Conservation (phyloP, 164 flowering plant species). For the Chloranthus sessilifolius region DNA sequence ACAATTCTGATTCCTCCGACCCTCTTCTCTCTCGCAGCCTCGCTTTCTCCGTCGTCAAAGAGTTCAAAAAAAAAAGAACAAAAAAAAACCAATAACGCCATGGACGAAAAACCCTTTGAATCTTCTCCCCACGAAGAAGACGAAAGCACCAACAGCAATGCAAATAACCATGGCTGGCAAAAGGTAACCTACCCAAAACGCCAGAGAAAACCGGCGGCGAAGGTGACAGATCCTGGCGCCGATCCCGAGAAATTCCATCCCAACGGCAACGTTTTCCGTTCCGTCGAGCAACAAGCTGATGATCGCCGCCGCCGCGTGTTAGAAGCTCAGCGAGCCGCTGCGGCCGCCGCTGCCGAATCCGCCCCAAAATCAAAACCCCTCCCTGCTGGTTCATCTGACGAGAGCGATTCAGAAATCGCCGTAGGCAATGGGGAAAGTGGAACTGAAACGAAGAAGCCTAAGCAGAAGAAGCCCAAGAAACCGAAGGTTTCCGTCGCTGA, state of each 20-base stretch:
- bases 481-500: slow-evolving; percentile 43
- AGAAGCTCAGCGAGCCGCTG: slow-evolving; percentile 29
- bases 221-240: not conserved
- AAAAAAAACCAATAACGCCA: no score
- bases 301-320: slow-evolving; percentile 21
- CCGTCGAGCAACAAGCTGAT: slow-evolving; percentile 34
- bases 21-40: no score
- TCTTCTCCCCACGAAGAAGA: slow-evolving; percentile 1
- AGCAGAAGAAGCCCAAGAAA: slow-evolving; percentile 39
- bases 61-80: no score
- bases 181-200: slow-evolving; percentile 68
- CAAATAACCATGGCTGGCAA: slow-evolving; percentile 77
- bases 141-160: not conserved
- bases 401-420: slow-evolving; percentile 15
- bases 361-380: slow-evolving; percentile 4
- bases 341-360: slow-evolving; percentile 6
- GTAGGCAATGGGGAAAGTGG: slow-evolving; percentile 9
- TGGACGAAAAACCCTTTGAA: not conserved
- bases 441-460: slow-evolving; percentile 27
- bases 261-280: slow-evolving; percentile 25
- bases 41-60: no score
- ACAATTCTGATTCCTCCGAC: no score
- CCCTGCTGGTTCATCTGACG: slow-evolving; percentile 8
- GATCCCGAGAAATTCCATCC: slow-evolving; percentile 5
- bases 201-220: slow-evolving; percentile 17